A percentile compares a stretch with the other conserved stretches of the same genome.
Evolutionary conservation across 106 monocot species (phyloP).

Genomic region (Apostasia ramifera): DNA sequence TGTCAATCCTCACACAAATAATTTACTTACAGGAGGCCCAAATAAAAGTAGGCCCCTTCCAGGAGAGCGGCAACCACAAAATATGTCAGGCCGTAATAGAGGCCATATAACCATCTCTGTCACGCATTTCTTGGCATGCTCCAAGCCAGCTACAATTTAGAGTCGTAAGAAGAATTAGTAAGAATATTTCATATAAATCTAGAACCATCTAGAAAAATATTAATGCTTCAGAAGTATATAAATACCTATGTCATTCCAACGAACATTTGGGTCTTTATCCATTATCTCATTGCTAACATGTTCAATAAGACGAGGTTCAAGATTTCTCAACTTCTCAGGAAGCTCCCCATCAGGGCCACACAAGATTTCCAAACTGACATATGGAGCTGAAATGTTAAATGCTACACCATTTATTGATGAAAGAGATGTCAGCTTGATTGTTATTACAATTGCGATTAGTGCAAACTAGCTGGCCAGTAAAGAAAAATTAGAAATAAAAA

Average conservation of each 20-base stretch:
- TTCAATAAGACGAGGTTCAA: constrained; percentile 96
- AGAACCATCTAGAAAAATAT: neutral
- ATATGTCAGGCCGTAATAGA: constrained; percentile 95
- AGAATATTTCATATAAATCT: neutral
- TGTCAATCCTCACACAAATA: neutral
- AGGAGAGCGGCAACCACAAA: constrained; percentile 88
- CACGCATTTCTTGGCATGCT: constrained; percentile 99
- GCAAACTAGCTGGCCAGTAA: too few relatives aligned
- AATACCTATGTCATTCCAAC: constrained; percentile 94
- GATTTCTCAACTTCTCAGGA: constrained; percentile 93
- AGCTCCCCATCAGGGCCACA: constrained; percentile 93
- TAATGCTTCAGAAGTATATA: neutral
- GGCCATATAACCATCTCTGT: constrained; percentile 99
- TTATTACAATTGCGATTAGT: too few relatives aligned
- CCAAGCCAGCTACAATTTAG: constrained; percentile 77
- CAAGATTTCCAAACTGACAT: constrained; percentile 75
- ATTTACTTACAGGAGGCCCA: constrained; percentile 83
- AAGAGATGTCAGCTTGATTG: neutral
- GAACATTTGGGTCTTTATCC: constrained; percentile 97
- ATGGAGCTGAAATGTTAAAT: constrained; percentile 1
- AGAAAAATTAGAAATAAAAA: too few relatives aligned
- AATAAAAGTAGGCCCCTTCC: constrained; percentile 90
- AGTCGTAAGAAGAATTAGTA: constrained; percentile 2
- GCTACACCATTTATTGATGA: neutral
- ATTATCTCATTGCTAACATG: constrained; percentile 99